Evolutionary conservation across 331 rosid genomes (phyloP).

Genomic region (Quercus lobata): DNA sequence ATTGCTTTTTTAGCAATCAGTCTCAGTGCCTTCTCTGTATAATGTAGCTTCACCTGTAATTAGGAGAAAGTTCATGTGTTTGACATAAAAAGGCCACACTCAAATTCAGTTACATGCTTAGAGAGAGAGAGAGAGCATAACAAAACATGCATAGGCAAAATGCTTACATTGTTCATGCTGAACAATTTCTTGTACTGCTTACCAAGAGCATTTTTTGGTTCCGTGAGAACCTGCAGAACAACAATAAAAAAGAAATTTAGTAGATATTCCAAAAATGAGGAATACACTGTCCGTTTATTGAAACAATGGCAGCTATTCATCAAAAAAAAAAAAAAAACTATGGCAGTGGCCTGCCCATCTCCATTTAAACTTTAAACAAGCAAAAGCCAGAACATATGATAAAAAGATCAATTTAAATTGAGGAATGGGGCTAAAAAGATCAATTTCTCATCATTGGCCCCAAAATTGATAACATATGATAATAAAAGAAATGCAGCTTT

Average conservation of each 20-base stretch:
- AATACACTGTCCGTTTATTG: background rate
- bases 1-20: constrained; percentile 79
- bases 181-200: constrained; percentile 93
- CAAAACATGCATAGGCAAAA: background rate
- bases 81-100: background rate
- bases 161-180: constrained; percentile 82
- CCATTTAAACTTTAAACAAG: constrained; percentile 4
- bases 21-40: constrained; percentile 69
- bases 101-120: background rate
- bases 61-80: background rate
- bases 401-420: too few species aligned
- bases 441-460: background rate
- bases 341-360: background rate
- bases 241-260: background rate
- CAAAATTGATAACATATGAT: background rate
- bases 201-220: constrained; percentile 95
- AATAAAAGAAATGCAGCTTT: background rate
- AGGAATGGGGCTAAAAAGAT: background rate
- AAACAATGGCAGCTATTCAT: background rate
- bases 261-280: background rate
- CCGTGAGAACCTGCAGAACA: constrained; percentile 70
- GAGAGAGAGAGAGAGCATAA: constrained; percentile 4
- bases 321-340: too few species aligned
- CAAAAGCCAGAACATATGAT: background rate
- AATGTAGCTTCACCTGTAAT: constrained; percentile 85